Percentiles rank a stretch among this genome's conserved stretches.
Evolutionary conservation across 768 basidiomycete genomes (phyloP).

Genomic region (Pleurotus salmoneostramineus): DNA sequence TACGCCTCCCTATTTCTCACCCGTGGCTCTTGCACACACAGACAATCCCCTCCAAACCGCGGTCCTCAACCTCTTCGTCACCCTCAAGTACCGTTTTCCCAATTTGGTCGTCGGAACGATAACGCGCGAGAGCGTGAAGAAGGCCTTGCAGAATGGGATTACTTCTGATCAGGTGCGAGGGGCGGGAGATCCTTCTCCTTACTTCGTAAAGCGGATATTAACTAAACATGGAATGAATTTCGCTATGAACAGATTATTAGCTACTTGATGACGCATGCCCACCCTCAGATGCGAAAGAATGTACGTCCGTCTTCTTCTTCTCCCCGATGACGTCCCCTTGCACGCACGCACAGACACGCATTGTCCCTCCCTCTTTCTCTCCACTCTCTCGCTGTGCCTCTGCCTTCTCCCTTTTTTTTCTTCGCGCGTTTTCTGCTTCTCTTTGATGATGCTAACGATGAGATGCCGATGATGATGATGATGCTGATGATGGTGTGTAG

Average conservation of each 20-base stretch:
- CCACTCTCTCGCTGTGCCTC: no score
- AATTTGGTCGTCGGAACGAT: constrained; percentile 96
- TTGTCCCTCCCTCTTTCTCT: no score
- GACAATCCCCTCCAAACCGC: constrained; percentile 96
- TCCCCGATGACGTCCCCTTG: constrained; percentile 10
- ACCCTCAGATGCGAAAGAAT: constrained; percentile 96
- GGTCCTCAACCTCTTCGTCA: constrained; percentile 90
- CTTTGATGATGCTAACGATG: no score
- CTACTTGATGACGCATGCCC: constrained; percentile 91
- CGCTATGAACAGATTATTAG: constrained; percentile 74
- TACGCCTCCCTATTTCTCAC: constrained; percentile 14
- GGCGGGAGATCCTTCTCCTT: constrained; percentile 1
- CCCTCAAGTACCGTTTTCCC: constrained; percentile 90
- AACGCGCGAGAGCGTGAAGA: constrained; percentile 93
- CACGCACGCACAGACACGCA: no score
- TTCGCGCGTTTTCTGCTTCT: no score
- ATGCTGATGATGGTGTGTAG: constrained; percentile 29
- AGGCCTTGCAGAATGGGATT: constrained; percentile 91
- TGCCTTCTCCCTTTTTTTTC: constrained; percentile 5
- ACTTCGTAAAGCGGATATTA: constrained; percentile 2
- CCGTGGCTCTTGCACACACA: constrained; percentile 24
- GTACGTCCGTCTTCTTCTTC: constrained; percentile 35
- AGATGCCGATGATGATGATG: no score
- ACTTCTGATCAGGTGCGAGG: constrained; percentile 85
- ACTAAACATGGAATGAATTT: constrained; percentile 8